Evolutionary conservation across 441 rosid genomes (phyloP).

Genomic region (Gossypium gossypioides): DNA sequence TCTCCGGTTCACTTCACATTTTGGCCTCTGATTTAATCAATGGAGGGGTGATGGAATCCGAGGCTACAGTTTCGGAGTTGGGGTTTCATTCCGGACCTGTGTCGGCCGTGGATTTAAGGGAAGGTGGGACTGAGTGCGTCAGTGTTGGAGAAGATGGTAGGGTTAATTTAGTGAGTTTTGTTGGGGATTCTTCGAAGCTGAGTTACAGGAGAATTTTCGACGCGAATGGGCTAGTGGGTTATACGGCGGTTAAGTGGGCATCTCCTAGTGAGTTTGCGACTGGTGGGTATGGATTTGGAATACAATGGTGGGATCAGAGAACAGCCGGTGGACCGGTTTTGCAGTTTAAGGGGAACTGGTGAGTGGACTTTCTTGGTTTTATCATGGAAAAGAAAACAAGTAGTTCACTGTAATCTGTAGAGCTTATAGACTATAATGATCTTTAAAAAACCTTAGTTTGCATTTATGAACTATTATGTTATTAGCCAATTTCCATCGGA

Average conservation of each 20-base stretch:
- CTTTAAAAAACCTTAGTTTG: neutral
- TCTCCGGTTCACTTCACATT: constrained; percentile 52
- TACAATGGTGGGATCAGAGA: constrained; percentile 89
- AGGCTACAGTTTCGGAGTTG: constrained; percentile 25
- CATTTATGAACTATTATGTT: neutral
- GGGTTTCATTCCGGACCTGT: constrained; percentile 52
- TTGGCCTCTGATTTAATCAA: constrained; percentile 27
- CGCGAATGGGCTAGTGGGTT: constrained; percentile 62
- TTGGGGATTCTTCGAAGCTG: constrained; percentile 21
- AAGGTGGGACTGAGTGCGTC: constrained; percentile 48
- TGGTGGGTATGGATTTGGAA: constrained; percentile 71
- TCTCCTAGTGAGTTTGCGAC: constrained; percentile 75
- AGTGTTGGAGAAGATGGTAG: constrained; percentile 83
- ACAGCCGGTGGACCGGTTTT: constrained; percentile 58
- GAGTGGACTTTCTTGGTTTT: constrained; percentile 15
- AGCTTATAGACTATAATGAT: neutral
- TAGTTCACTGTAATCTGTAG: neutral
- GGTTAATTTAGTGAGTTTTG: constrained; percentile 61
- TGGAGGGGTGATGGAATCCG: constrained; percentile 27
- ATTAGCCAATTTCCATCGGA: neutral
- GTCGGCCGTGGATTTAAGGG: constrained; percentile 57
- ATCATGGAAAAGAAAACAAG: neutral
- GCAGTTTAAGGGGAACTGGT: constrained; percentile 71
- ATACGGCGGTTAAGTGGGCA: constrained; percentile 74
- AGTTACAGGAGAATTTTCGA: constrained; percentile 48